phyloP scores from a whole-genome alignment of 495 filamentous ascomycete species.

The Penicillium nucicola region DNA sequence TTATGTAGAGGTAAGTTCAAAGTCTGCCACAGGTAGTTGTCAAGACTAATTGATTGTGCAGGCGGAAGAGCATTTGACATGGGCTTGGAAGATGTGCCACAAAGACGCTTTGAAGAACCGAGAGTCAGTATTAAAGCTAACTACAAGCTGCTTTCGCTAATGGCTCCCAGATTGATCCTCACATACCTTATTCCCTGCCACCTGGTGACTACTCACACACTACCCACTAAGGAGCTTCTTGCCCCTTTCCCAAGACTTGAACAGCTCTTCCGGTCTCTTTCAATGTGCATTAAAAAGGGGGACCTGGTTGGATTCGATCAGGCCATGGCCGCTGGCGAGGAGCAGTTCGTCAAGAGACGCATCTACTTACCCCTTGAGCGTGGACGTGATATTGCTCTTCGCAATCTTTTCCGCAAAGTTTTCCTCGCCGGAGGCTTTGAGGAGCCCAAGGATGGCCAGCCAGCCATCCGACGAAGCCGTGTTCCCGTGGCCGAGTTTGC shows the following conservation, averaged over 20 bases:
- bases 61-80: conserved; percentile 77
- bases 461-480: conserved; percentile 65
- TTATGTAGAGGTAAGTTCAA: conserved; percentile 61
- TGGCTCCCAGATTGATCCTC: conserved; percentile 68
- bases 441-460: conserved; percentile 62
- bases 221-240: conserved; percentile 71
- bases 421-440: conserved; percentile 79
- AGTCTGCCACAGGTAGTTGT: conserved; percentile 4
- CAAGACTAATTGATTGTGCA: conserved; percentile 24
- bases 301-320: conserved; percentile 82
- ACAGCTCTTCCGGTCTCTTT: conserved; percentile 72
- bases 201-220: conserved; percentile 78
- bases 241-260: conserved; percentile 73
- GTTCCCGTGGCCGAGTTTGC: conserved; percentile 79
- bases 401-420: conserved; percentile 88
- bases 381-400: conserved; percentile 82
- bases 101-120: conserved; percentile 66
- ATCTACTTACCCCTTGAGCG: conserved; percentile 94
- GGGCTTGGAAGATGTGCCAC: conserved; percentile 76
- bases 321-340: conserved; percentile 74
- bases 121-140: conserved; percentile 56
- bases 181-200: conserved; percentile 92
- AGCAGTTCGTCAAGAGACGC: conserved; percentile 88
- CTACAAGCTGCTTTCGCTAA: conserved; percentile 47
- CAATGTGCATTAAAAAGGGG: conserved; percentile 71